These are phyloP conservation scores for Lithohypha guttulata DNA, from an alignment of 2,329 filamentous ascomycete genomes.

Conservation along the genomic window DNA sequence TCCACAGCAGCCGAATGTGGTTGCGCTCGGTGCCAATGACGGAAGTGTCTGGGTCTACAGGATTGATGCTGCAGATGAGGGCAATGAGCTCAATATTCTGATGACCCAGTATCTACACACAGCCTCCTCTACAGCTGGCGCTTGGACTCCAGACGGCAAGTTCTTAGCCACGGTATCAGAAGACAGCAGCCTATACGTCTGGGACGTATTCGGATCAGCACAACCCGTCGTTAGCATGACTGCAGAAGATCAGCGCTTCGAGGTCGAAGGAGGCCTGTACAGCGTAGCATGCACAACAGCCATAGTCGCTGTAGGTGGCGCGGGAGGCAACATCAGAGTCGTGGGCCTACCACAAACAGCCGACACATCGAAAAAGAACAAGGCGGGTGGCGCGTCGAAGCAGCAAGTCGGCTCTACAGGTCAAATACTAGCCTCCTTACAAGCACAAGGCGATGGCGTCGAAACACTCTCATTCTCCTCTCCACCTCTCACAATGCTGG, in stretches of 20 bases:
- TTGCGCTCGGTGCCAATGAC: slow-evolving; percentile 81
- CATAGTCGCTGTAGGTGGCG: slow-evolving; percentile 77
- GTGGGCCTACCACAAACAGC: slow-evolving; percentile 62
- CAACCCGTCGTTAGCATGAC: slow-evolving; percentile 68
- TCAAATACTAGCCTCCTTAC: slow-evolving; percentile 70
- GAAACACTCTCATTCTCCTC: slow-evolving; percentile 61
- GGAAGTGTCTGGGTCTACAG: slow-evolving; percentile 94
- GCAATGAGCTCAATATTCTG: slow-evolving; percentile 62
- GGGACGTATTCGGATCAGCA: slow-evolving; percentile 65
- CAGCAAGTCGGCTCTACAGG: slow-evolving; percentile 40
- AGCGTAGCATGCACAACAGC: slow-evolving; percentile 71
- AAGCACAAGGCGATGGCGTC: slow-evolving; percentile 67
- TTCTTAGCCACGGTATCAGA: slow-evolving; percentile 82
- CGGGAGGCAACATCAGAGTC: slow-evolving; percentile 73
- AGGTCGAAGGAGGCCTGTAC: slow-evolving; percentile 82
- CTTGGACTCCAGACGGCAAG: slow-evolving; percentile 80
- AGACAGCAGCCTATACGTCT: slow-evolving; percentile 80
- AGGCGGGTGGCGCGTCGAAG: slow-evolving; percentile 28
- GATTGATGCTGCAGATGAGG: slow-evolving; percentile 56
- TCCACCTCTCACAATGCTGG: slow-evolving; percentile 50
- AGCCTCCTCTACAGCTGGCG: slow-evolving; percentile 71
- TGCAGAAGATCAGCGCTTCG: slow-evolving; percentile 75
- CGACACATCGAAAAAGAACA: slow-evolving; percentile 38
- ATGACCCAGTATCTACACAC: slow-evolving; percentile 91
- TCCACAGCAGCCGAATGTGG: slow-evolving; percentile 59